Conservation (phyloP, 768 basidiomycete species). For the Tricholoma terreum region DNA sequence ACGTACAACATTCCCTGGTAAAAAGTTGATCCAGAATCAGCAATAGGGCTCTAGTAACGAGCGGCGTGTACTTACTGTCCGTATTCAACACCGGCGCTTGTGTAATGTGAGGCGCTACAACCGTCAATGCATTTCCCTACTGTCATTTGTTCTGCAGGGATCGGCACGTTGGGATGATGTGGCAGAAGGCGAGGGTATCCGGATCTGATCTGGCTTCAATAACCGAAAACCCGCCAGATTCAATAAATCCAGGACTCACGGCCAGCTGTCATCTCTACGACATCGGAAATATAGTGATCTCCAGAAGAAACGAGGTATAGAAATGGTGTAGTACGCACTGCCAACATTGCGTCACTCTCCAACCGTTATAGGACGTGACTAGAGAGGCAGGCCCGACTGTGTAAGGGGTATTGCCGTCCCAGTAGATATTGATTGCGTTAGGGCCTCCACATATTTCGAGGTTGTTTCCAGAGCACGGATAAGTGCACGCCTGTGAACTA, state of each 20-base stretch:
- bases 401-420: slow-evolving; percentile 14
- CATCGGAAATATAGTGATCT: too few species aligned
- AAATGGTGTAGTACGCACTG: slow-evolving; percentile 1
- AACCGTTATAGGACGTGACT: slow-evolving; percentile 10
- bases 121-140: slow-evolving; percentile 18
- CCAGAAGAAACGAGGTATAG: too few species aligned
- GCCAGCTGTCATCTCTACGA: slow-evolving; percentile 10
- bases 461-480: slow-evolving; percentile 15
- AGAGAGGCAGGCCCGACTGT: slow-evolving; percentile 14
- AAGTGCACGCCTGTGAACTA: slow-evolving; percentile 6
- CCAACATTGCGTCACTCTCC: slow-evolving; percentile 14
- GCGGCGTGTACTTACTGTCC: slow-evolving; percentile 12
- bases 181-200: slow-evolving; percentile 7
- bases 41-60: too few species aligned
- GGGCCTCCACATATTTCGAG: slow-evolving; percentile 19
- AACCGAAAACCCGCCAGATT: not conserved
- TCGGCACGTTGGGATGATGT: slow-evolving; percentile 6
- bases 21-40: slow-evolving; percentile 1
- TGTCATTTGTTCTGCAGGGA: slow-evolving; percentile 18
- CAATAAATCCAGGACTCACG: not conserved
- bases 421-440: slow-evolving; percentile 18
- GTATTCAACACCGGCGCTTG: slow-evolving; percentile 15
- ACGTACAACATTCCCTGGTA: slow-evolving; percentile 15
- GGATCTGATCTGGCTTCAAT: not conserved
- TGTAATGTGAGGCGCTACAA: slow-evolving; percentile 13